Base-by-base conservation (phyloP, 2,329 filamentous ascomycete genomes). In the Gliomastix tumulicola region DNA sequence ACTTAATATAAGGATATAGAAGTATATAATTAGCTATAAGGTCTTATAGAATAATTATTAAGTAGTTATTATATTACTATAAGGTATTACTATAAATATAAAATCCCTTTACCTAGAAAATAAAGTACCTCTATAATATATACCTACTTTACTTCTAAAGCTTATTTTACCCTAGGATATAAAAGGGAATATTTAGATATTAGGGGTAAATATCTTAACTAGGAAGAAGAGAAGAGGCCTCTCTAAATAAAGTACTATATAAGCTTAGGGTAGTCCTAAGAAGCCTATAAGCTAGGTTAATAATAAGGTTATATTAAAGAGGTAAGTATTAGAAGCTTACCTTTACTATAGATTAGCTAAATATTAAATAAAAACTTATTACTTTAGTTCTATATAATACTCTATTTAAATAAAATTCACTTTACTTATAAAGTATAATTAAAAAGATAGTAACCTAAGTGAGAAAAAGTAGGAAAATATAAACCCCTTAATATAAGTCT, bases 361-460 rank as follows among this genome's bases (percentile, higher is more conserved):
- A 38, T 27, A 27, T 15, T 27, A 6, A 27, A 5, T 8, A 34
- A 21, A 25, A 25, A n/a, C 21, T 5, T 33, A 25, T 22, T 21
- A 28, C 7, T 38, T 40, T 36, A 41, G 36, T 46, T 37, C n/a
- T n/a, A n/a, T n/a, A n/a, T n/a, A 21, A 34, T 36, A 17, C 9
- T 22, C 10, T 9, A 7, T n/a, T 5, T 32, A 32, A 6, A 13
- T 27, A 27, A 27, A 15, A 27, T 27, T 27, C 12, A 27, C 7
- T 32, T 32, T 15, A 18, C 17, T 7, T 32, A 10, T 15, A 32
- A n/a, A 15, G 13, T n/a, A 15, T 32, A 15, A 32, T 4, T 5
- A 21, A 21, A n/a, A 30, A 7, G n/a, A n/a, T n/a, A n/a, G n/a
- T n/a, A n/a, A n/a, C n/a, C n/a, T n/a, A n/a, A n/a, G n/a, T 27